Evolutionary conservation across 495 filamentous ascomycete genomes (phyloP), one percentile per base, ranked within the genome.

Genomic region (Talaromyces nanjingensis): DNA sequence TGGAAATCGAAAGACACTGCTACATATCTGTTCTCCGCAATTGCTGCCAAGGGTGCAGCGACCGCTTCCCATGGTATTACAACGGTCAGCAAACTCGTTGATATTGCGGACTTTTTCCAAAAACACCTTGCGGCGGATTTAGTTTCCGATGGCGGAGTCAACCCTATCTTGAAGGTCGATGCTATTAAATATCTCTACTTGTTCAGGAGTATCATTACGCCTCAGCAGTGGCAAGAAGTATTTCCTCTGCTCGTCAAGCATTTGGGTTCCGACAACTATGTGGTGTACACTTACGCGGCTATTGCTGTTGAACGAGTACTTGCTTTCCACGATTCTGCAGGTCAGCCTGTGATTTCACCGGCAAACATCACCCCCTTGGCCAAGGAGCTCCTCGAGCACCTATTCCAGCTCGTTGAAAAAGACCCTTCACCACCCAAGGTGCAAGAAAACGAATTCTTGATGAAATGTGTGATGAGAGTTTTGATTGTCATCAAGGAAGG

Each of bases 1-100:
- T 99, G 96, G 96, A 96, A 91, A 75, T 86, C 92, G 37, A 99
- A 99, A 75, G 96, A 99, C 71, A 97, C 93, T 1, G 96, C 96
- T 9, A 87, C 94, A 63, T 98, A 97, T 66, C 85, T 99, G 7
- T 99, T 92, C 78, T 87, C 92, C 39, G 89, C 96, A 25, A 92
- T 98, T 64, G 94, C 94, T 14, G 92, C 92, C 56, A 96, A 94
- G 75, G 93, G 94, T 34, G 79, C 85, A 49, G 83, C 92, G 34
- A 98, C 96, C 1, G 81, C 92, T 5, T 86, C 84, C 9, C 91
- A 92, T 61, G 94, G 94, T 65, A 92, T 97, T 53, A 91, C 89
- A 69, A 90, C 84, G n/a, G 91, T 91, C 37, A 97, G 98, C 76
- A 76, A 81, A 25, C 79, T 88, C 49, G 86, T 96, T 68, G 89